Conservation (phyloP, 768 basidiomycete species). For the Lepiota venenata region DNA sequence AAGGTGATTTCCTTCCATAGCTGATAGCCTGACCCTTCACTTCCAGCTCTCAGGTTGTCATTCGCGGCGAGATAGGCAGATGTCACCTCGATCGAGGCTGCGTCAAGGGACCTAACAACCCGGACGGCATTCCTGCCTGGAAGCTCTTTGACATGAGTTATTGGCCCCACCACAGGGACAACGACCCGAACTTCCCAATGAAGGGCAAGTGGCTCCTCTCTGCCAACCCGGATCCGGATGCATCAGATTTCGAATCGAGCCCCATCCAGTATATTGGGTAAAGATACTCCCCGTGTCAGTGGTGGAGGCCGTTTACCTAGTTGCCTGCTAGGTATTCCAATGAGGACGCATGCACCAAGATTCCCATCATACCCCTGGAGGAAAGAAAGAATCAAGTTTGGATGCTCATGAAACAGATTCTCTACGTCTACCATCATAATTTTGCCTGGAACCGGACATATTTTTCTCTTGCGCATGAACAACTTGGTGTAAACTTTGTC, state of each 20-base stretch:
- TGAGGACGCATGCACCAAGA: conserved; percentile 23
- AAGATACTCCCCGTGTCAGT: neutral
- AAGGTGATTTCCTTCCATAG: conserved; percentile 16
- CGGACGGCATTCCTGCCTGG: conserved; percentile 32
- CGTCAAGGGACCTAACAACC: conserved; percentile 23
- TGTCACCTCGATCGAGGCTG: conserved; percentile 25
- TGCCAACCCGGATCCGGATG: conserved; percentile 22
- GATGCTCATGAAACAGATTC: conserved; percentile 26
- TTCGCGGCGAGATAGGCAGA: conserved; percentile 22
- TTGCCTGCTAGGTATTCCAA: conserved; percentile 25
- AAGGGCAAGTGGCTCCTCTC: conserved; percentile 30
- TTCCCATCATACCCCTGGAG: conserved; percentile 21
- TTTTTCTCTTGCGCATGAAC: conserved; percentile 17
- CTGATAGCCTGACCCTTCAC: neutral
- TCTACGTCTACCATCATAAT: conserved; percentile 22
- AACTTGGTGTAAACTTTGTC: conserved; percentile 19
- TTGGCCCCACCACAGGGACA: conserved; percentile 14
- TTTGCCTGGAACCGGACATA: conserved; percentile 25
- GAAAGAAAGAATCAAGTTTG: conserved; percentile 24
- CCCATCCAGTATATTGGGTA: conserved; percentile 25
- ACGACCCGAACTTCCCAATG: conserved; percentile 13
- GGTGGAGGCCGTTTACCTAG: conserved; percentile 1
- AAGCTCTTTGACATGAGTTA: conserved; percentile 31
- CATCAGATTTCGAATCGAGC: conserved; percentile 11
- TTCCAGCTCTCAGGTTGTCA: conserved; percentile 19